Percentiles rank a stretch among this genome's conserved stretches.
phyloP scores from a whole-genome alignment of 169 alveolate species.

The Cyclospora cayetanensis region DNA sequence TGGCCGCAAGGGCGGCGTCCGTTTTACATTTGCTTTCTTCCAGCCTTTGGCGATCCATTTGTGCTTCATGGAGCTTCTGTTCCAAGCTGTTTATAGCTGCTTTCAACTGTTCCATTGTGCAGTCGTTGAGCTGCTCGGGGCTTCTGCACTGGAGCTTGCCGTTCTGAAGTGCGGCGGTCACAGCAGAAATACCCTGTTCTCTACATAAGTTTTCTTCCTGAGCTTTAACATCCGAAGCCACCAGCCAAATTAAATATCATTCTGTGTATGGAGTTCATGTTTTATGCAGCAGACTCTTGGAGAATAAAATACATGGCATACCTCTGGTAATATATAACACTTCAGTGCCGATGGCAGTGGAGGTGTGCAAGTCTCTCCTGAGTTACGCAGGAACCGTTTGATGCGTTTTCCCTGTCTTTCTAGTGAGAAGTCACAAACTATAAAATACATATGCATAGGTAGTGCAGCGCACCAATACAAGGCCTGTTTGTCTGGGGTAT shows the following conservation, averaged over 20 bases:
- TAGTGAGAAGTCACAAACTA: too few relatives aligned
- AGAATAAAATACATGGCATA: too few relatives aligned
- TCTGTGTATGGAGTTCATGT: background rate
- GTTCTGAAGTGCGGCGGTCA: background rate
- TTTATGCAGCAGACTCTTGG: too few relatives aligned
- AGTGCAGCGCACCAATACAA: too few relatives aligned
- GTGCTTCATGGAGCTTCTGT: background rate
- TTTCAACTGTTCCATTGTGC: background rate
- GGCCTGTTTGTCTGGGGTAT: too few relatives aligned
- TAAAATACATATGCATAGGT: too few relatives aligned
- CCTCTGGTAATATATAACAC: too few relatives aligned
- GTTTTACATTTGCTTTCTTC: background rate
- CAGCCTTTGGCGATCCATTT: background rate
- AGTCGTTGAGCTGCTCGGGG: background rate
- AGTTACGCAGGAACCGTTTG: too few relatives aligned
- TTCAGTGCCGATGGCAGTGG: too few relatives aligned
- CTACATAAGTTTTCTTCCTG: background rate
- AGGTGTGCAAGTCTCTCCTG: too few relatives aligned
- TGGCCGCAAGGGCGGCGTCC: constrained; percentile 1
- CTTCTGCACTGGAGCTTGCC: background rate
- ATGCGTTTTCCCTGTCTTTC: too few relatives aligned
- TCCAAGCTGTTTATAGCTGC: background rate
- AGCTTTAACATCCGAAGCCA: background rate
- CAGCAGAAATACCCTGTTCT: background rate
- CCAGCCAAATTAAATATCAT: background rate